Evolutionary conservation across 306 rosid genomes (phyloP).

Genomic region (Acacia acuminata): DNA sequence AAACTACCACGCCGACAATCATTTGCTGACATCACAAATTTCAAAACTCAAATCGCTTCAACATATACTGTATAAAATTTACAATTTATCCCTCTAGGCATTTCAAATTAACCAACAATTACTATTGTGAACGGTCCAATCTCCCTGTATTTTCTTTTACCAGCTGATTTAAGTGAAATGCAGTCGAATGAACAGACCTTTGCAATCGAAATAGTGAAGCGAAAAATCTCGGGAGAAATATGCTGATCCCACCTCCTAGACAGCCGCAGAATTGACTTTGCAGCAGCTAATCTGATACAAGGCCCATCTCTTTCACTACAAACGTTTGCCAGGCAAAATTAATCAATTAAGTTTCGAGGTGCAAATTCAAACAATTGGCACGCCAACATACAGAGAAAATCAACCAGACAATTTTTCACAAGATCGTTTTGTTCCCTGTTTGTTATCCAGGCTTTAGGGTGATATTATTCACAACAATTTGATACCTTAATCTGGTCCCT

Average conservation of each 20-base stretch:
- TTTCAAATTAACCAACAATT: neutral
- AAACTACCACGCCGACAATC: neutral
- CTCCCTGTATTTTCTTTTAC: conserved; percentile 7
- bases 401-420: neutral
- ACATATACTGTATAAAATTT: neutral
- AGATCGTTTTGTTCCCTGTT: neutral
- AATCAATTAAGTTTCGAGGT: conserved; percentile 4
- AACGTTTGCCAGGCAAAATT: conserved; percentile 27
- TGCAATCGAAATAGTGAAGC: conserved; percentile 53
- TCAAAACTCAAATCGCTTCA: neutral
- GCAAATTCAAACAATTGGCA: neutral
- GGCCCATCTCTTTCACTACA: conserved; percentile 60
- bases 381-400: neutral
- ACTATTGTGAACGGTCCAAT: neutral
- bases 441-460: neutral
- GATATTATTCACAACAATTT: neutral
- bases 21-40: neutral
- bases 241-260: conserved; percentile 86
- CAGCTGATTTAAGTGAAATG: conserved; percentile 19
- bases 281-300: conserved; percentile 75
- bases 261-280: conserved; percentile 79
- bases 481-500: neutral
- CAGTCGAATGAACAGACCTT: conserved; percentile 54
- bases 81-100: neutral
- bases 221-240: conserved; percentile 71